Evolutionary conservation across 1,284 basidiomycete genomes (phyloP).

Genomic region (Ustilago cynodontis): DNA sequence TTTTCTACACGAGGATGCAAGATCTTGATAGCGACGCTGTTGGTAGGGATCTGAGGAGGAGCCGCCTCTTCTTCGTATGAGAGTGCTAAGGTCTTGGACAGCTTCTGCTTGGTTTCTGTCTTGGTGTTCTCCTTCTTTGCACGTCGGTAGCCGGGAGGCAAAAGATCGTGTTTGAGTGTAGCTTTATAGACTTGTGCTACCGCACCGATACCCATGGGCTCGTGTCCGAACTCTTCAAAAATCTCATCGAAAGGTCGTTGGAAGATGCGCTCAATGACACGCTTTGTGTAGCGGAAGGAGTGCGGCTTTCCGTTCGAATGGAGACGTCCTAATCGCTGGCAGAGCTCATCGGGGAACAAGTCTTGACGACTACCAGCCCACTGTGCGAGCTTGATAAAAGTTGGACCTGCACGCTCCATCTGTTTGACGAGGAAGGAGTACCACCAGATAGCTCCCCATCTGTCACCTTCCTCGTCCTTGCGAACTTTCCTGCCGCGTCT

Average conservation of each 20-base stretch:
- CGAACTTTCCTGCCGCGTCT: constrained; percentile 44
- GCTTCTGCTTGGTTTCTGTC: constrained; percentile 28
- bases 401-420: constrained; percentile 95
- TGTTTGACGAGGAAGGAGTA: constrained; percentile 86
- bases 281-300: constrained; percentile 82
- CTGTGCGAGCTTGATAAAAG: constrained; percentile 98
- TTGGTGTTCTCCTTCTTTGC: constrained; percentile 40
- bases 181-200: constrained; percentile 96
- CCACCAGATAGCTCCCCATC: constrained; percentile 79
- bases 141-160: constrained; percentile 74
- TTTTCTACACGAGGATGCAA: constrained; percentile 83
- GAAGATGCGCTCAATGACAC: constrained; percentile 87
- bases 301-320: constrained; percentile 92
- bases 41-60: constrained; percentile 60
- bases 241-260: constrained; percentile 80
- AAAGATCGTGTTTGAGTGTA: constrained; percentile 82
- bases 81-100: constrained; percentile 56
- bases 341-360: constrained; percentile 92
- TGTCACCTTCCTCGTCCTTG: constrained; percentile 54
- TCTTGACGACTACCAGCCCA: constrained; percentile 98
- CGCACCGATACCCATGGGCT: constrained; percentile 94
- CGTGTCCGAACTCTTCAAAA: constrained; percentile 88
- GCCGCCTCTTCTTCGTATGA: constrained; percentile 60
- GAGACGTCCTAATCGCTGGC: constrained; percentile 84
- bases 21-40: constrained; percentile 91